Percentiles rank a stretch among this genome's conserved stretches.
Conservation (phyloP, 2,329 filamentous ascomycete species). For the Falciphora oryzae region DNA sequence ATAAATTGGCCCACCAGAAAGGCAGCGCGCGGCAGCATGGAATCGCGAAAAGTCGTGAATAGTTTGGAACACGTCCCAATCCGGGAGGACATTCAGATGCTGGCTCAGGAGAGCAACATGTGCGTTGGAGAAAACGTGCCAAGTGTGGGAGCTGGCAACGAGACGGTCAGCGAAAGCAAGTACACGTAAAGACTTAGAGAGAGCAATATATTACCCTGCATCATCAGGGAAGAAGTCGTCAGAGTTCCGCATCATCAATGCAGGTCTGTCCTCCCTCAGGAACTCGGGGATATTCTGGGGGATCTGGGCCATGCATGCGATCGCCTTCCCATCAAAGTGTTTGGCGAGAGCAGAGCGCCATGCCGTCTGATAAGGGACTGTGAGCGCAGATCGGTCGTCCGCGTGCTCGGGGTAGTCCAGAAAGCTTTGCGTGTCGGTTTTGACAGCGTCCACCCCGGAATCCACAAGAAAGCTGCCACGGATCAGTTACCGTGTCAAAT, state of each 20-base stretch:
- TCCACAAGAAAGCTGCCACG: slow-evolving; percentile 56
- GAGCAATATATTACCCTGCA: slow-evolving; percentile 35
- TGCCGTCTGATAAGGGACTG: slow-evolving; percentile 72
- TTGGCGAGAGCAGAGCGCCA: slow-evolving; percentile 75
- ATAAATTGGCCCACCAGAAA: slow-evolving; percentile 89
- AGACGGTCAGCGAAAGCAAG: neutral
- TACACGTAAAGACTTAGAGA: neutral
- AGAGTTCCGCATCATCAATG: slow-evolving; percentile 75
- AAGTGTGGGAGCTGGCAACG: slow-evolving; percentile 60
- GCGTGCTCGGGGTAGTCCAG: slow-evolving; percentile 70
- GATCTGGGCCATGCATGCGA: slow-evolving; percentile 92
- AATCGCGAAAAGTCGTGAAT: slow-evolving; percentile 66
- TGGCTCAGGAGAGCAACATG: slow-evolving; percentile 80
- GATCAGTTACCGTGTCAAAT: neutral
- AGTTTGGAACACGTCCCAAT: slow-evolving; percentile 66
- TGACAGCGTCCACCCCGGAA: slow-evolving; percentile 77
- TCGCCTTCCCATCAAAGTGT: slow-evolving; percentile 70
- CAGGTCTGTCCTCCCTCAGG: slow-evolving; percentile 41
- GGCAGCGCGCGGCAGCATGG: slow-evolving; percentile 83
- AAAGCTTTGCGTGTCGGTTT: slow-evolving; percentile 90
- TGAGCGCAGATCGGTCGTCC: slow-evolving; percentile 64
- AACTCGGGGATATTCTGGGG: slow-evolving; percentile 83
- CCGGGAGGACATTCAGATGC: slow-evolving; percentile 80
- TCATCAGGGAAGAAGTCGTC: slow-evolving; percentile 88
- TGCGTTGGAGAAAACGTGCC: slow-evolving; percentile 93